Conservation (phyloP, 2,329 filamentous ascomycete species). For the Talaromyces rugulosus region DNA sequence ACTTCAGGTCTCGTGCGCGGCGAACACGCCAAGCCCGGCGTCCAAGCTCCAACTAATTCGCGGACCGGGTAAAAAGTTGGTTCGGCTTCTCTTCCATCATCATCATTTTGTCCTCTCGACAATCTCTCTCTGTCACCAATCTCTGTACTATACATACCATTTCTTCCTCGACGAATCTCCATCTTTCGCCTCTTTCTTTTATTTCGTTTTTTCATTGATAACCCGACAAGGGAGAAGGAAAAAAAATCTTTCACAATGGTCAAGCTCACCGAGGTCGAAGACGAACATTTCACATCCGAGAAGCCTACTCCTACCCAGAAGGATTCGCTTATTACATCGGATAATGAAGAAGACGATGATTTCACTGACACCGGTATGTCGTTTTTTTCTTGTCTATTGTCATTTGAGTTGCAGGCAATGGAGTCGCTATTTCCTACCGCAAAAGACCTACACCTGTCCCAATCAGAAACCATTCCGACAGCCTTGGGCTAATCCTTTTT, state of each 20-base stretch:
- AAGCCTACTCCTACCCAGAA: conserved; percentile 60
- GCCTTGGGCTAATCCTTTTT: neutral
- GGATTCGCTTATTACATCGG: conserved; percentile 48
- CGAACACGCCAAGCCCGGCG: conserved; percentile 10
- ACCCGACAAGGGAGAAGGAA: neutral
- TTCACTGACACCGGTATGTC: conserved; percentile 87
- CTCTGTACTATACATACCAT: neutral
- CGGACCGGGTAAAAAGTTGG: conserved; percentile 37
- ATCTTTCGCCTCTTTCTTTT: neutral
- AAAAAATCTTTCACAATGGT: conserved; percentile 62
- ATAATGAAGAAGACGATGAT: conserved; percentile 67
- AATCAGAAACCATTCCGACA: no score
- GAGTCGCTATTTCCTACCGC: neutral
- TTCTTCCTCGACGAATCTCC: neutral
- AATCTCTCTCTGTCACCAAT: neutral
- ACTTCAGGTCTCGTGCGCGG: neutral
- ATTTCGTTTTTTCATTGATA: neutral
- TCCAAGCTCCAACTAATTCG: conserved; percentile 32
- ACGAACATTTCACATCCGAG: conserved; percentile 82
- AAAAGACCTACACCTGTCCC: neutral
- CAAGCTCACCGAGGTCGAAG: conserved; percentile 92
- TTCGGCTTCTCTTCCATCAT: conserved; percentile 16
- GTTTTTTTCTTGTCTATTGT: neutral
- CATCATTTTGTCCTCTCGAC: conserved; percentile 26
- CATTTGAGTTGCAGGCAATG: neutral